These are phyloP conservation scores for Eustoma russellianum DNA, from an alignment of 257 asterid species.

Conservation along the genomic window DNA sequence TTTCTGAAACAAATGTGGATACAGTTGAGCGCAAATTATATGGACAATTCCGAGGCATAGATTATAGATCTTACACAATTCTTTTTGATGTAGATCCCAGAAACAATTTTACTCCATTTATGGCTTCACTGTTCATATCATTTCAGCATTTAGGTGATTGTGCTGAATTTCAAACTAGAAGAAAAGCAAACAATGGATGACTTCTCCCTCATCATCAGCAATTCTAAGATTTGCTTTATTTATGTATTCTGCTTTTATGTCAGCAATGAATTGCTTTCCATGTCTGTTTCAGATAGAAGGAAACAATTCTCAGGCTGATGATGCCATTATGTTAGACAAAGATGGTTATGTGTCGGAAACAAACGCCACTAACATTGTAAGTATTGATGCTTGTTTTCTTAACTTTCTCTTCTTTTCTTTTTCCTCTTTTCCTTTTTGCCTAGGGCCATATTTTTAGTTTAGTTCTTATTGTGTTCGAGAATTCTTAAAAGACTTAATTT, in stretches of 20 bases:
- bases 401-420: not conserved
- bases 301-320: constrained; percentile 75
- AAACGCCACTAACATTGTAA: constrained; percentile 83
- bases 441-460: too few species aligned
- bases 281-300: constrained; percentile 71
- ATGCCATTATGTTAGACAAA: constrained; percentile 89
- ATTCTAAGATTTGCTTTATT: not conserved
- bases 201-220: not conserved
- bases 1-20: too few species aligned
- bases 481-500: too few species aligned
- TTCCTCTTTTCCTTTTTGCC: not conserved
- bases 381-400: constrained; percentile 17
- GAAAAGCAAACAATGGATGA: not conserved
- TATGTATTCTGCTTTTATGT: not conserved
- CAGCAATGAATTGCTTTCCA: not conserved
- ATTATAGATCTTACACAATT: too few species aligned
- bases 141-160: too few species aligned
- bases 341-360: constrained; percentile 95
- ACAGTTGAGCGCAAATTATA: too few species aligned
- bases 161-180: too few species aligned
- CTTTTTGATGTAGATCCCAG: too few species aligned
- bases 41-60: too few species aligned
- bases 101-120: too few species aligned
- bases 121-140: too few species aligned
- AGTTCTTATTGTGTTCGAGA: too few species aligned